Base-by-base conservation (phyloP, 192 early-diverging fungal genomes). In the Umbelopsis sp. region DNA sequence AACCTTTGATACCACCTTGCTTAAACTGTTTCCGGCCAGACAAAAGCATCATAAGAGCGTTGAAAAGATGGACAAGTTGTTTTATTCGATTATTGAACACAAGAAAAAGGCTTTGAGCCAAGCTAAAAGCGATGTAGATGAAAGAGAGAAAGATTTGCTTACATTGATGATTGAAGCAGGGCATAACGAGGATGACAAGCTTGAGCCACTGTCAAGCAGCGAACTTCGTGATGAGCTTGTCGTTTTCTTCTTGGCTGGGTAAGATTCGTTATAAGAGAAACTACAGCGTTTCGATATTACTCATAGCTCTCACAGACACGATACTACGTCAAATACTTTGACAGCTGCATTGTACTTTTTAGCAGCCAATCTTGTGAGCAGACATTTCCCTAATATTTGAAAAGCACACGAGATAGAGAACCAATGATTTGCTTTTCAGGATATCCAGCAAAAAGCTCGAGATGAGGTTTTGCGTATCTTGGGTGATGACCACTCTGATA, bases 401-500 rank as follows among this genome's bases (percentile, higher is more conserved):
- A 3, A 37, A 16, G 16, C 25, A n/a, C 30, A n/a, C 8, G 30
- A 1, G 15, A 50, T 50, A 50, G 49, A 35, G 11, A 18, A 66
- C n/a, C 44, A 21, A 44, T 6, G 22, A 8, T 3, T 16, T 46
- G 4, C 1, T 22, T 3, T 44, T 47, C 37, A 73, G 64, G 79
- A 86, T 4, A 78, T 88, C 30, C 87, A 90, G 73, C 45, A 77
- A 21, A 87, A 81, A 61, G 87, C 84, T 13, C 80, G 88, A 51
- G 70, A 71, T 25, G 85, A 88, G 69, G 84, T 84, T 25, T 46
- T 84, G 9, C 47, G 61, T 12, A 76, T 90, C 4, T 69, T 90
- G 7, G 88, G 88, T 25, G 83, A 90, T 68, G 65, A 61, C 49
- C 78, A 79, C 37, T 70, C 74, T 46, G 86, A 88, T 64, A 70